Conservation (phyloP, 1,284 basidiomycete genomes). For the Ceratobasidium sp. region DNA sequence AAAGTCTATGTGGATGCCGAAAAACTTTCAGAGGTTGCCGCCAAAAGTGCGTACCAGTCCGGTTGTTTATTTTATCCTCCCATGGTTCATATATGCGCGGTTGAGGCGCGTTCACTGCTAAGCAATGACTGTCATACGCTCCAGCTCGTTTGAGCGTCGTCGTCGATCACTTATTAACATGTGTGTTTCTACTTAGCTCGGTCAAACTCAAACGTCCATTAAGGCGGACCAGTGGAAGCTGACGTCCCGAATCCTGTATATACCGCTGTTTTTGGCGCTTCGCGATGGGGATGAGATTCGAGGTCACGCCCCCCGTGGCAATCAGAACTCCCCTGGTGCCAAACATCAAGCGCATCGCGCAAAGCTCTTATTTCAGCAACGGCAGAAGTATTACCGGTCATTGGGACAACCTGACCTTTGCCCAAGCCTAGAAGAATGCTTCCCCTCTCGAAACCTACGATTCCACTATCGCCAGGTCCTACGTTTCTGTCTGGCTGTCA, state of each 20-base stretch:
- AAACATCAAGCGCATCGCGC: slow-evolving; percentile 13
- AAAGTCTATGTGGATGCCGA: slow-evolving; percentile 17
- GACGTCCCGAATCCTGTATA: neutral
- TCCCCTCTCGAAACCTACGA: slow-evolving; percentile 3
- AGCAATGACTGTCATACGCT: no score
- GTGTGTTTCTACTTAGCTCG: slow-evolving; percentile 11
- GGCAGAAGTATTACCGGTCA: slow-evolving; percentile 7
- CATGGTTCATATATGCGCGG: no score
- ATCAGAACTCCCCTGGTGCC: neutral
- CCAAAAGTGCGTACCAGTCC: slow-evolving; percentile 21
- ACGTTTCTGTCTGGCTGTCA: slow-evolving; percentile 15
- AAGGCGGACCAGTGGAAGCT: slow-evolving; percentile 41
- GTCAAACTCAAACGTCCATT: neutral
- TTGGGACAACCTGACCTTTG: slow-evolving; percentile 15
- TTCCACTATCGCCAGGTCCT: slow-evolving; percentile 31
- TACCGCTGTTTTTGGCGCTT: slow-evolving; percentile 24
- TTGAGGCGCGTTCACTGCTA: no score
- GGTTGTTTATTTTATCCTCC: no score
- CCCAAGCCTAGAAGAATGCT: neutral
- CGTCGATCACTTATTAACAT: neutral
- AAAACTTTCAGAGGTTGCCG: slow-evolving; percentile 6
- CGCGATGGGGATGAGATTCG: slow-evolving; percentile 16
- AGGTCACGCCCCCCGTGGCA: slow-evolving; percentile 5
- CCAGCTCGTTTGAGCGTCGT: neutral
- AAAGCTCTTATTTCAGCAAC: slow-evolving; percentile 14